phyloP scores from a whole-genome alignment of 1,284 basidiomycete species.

The Marasmius tenuissimus region DNA sequence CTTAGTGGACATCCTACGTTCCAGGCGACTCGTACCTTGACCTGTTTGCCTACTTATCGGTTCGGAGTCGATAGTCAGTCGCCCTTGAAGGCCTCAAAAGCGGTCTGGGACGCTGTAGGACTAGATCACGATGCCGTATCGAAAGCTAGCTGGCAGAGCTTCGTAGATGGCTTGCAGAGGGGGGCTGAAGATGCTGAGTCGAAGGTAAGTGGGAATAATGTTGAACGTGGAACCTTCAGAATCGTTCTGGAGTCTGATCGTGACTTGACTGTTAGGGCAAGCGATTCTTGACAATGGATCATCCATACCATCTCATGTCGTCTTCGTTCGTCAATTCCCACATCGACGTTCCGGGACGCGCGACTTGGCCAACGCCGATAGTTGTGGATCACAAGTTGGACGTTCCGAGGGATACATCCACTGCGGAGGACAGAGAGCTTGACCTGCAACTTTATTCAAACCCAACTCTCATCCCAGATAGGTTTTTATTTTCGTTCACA shows the following conservation, averaged over 20 bases:
- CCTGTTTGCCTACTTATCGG: neutral
- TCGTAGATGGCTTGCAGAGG: neutral
- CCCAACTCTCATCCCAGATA: neutral
- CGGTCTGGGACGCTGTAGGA: neutral
- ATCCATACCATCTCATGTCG: neutral
- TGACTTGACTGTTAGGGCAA: too few species aligned
- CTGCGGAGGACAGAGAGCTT: neutral
- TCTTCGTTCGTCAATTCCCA: too few species aligned
- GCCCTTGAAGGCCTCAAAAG: neutral
- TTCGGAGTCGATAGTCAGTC: neutral
- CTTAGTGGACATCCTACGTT: neutral
- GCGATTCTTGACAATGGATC: neutral
- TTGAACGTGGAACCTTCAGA: too few species aligned
- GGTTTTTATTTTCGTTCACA: neutral
- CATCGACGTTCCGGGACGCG: too few species aligned
- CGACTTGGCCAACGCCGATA: neutral
- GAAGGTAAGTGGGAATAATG: neutral
- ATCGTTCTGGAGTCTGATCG: too few species aligned
- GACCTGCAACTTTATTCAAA: neutral
- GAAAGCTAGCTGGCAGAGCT: neutral
- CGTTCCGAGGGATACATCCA: neutral
- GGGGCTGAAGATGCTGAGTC: neutral
- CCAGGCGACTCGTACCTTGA: neutral
- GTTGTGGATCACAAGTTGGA: neutral
- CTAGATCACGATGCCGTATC: neutral